These are phyloP conservation scores for Clarireedia hainanense DNA, from an alignment of 2,329 filamentous ascomycete genomes.

Conservation along the genomic window DNA sequence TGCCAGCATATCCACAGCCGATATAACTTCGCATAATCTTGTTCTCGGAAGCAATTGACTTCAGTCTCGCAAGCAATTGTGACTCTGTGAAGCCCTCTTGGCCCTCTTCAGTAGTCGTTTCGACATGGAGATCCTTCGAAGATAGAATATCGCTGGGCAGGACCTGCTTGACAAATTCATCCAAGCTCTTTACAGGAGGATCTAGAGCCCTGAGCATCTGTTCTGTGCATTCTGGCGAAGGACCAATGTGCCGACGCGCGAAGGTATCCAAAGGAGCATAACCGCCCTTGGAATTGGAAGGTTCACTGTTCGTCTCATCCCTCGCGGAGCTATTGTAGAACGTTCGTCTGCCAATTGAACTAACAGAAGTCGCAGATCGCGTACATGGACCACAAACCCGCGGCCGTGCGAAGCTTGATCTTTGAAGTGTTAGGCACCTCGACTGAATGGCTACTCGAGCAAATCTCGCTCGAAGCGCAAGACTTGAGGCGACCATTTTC, in stretches of 20 bases:
- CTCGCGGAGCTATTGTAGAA: conserved; percentile 28
- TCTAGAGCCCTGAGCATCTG: conserved; percentile 76
- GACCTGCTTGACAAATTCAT: conserved; percentile 79
- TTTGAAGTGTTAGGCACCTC: conserved; percentile 11
- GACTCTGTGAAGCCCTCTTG: conserved; percentile 43
- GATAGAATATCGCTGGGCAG: conserved; percentile 74
- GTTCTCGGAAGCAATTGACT: conserved; percentile 50
- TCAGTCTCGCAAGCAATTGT: conserved; percentile 45
- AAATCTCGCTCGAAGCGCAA: conserved; percentile 21
- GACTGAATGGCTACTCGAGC: conserved; percentile 16
- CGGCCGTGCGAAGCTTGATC: conserved; percentile 17
- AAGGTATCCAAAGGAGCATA: conserved; percentile 51
- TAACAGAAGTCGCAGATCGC: conserved; percentile 6
- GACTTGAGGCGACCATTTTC: conserved; percentile 22
- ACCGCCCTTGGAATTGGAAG: conserved; percentile 26
- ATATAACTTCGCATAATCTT: conserved; percentile 62
- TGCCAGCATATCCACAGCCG: conserved; percentile 81
- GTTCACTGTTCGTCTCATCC: conserved; percentile 21
- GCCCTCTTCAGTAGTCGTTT: conserved; percentile 30
- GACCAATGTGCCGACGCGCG: conserved; percentile 79
- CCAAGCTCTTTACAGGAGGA: conserved; percentile 63
- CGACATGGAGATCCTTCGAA: conserved; percentile 51
- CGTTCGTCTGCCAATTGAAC: conserved; percentile 20
- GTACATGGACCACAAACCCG: conserved; percentile 19
- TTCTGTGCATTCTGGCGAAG: conserved; percentile 58